phyloP scores from a whole-genome alignment of 2,329 filamentous ascomycete genomes.

The Colletotrichum simmondsii region DNA sequence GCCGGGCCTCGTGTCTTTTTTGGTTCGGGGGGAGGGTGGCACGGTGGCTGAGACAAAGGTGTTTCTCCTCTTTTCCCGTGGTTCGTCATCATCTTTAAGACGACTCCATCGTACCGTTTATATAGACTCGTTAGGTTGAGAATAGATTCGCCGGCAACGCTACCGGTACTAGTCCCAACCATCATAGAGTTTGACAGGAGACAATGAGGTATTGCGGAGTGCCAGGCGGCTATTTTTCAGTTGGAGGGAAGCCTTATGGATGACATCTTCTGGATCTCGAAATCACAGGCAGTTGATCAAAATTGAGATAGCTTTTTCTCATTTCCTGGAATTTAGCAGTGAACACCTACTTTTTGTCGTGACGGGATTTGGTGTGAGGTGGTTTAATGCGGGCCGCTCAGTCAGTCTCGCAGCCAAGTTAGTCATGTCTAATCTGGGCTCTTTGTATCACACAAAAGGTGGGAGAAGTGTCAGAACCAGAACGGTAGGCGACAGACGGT shows the following conservation, averaged over 20 bases:
- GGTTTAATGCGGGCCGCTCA: not conserved
- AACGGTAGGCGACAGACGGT: not conserved
- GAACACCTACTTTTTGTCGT: not conserved
- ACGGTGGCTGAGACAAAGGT: not conserved
- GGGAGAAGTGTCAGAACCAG: not conserved
- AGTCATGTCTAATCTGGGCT: not conserved
- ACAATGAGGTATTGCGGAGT: not conserved
- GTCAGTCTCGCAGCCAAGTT: not conserved
- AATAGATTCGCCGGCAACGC: not conserved
- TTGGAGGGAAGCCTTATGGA: not conserved
- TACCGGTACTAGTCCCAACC: not conserved
- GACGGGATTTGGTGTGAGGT: not conserved
- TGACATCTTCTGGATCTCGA: not conserved
- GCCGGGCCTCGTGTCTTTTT: not conserved
- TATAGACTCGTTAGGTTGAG: not conserved
- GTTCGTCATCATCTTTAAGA: not conserved
- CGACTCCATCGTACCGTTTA: not conserved
- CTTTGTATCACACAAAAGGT: not conserved
- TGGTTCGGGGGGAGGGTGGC: not conserved
- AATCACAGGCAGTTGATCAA: not conserved
- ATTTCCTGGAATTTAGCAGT: slow-evolving; percentile 1
- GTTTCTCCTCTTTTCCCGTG: not conserved
- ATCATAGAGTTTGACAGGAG: not conserved
- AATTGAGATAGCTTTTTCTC: not conserved
- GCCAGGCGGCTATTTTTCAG: not conserved